A percentile compares a stretch with the other conserved stretches of the same genome.
phyloP scores from a whole-genome alignment of 129 eudicot species.

The Lonicera japonica region DNA sequence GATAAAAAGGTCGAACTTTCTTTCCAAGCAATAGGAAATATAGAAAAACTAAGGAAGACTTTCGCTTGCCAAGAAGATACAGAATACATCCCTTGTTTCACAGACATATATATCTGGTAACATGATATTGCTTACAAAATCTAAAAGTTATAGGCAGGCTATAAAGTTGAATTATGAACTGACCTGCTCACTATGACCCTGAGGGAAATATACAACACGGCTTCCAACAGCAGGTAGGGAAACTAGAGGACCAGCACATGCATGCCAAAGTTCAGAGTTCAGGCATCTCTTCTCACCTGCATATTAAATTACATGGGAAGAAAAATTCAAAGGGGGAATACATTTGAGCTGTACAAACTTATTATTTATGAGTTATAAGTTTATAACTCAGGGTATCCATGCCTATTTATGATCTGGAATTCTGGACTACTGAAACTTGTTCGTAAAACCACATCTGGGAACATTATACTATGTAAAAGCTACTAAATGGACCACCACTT shows the following conservation, averaged over 20 bases:
- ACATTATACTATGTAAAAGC: too few relatives aligned
- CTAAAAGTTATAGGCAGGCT: not conserved
- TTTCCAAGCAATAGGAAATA: too few relatives aligned
- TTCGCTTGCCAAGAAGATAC: too few relatives aligned
- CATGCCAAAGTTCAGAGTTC: conserved; percentile 98
- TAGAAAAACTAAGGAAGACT: too few relatives aligned
- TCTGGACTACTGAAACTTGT: not conserved
- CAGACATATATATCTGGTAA: not conserved
- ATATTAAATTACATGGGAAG: conserved; percentile 1
- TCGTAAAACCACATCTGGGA: not conserved
- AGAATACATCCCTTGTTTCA: too few relatives aligned
- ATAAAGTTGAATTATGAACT: not conserved
- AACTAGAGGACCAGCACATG: conserved; percentile 98
- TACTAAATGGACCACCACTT: not conserved
- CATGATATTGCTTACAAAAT: not conserved
- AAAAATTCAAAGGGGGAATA: not conserved
- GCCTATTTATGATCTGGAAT: too few relatives aligned
- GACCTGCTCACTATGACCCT: conserved; percentile 98
- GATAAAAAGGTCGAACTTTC: too few relatives aligned
- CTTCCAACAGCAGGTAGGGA: conserved; percentile 86
- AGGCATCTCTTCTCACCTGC: conserved; percentile 83
- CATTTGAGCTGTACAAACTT: not conserved
- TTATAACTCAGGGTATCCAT: too few relatives aligned
- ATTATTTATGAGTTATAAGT: too few relatives aligned
- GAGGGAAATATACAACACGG: conserved; percentile 90